Conservation (phyloP, 2,329 filamentous ascomycete genomes). For the Epichloe amarillans region DNA sequence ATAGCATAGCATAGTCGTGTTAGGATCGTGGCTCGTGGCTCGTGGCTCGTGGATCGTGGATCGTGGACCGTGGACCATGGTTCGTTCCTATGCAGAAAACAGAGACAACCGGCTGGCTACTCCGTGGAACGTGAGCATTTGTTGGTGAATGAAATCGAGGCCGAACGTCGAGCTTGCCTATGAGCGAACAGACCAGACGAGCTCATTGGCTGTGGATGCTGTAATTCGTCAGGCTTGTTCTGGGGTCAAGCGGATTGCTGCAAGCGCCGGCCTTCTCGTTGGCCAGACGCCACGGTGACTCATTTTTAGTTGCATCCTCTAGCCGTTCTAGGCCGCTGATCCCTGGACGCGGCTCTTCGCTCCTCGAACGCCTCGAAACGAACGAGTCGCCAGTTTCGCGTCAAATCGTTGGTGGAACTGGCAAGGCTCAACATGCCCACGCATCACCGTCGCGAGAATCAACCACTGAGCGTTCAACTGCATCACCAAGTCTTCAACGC, state of each 20-base stretch:
- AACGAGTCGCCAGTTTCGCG: neutral
- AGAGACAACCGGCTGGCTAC: neutral
- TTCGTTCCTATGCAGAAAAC: neutral
- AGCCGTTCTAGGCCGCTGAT: neutral
- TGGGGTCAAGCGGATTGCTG: constrained; percentile 16
- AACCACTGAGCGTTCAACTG: neutral
- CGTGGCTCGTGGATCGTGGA: neutral
- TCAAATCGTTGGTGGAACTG: neutral
- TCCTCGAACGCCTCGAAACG: neutral
- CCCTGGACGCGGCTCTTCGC: neutral
- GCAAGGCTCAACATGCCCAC: neutral
- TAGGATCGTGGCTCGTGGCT: neutral
- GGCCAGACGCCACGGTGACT: constrained; percentile 19
- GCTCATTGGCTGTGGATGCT: neutral
- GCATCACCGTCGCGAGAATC: neutral
- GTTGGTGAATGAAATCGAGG: no score
- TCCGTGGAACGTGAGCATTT: no score
- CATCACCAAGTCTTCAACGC: neutral
- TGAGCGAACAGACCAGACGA: neutral
- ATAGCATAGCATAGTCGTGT: neutral
- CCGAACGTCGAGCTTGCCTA: neutral
- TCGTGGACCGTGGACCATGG: neutral
- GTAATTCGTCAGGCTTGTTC: constrained; percentile 6
- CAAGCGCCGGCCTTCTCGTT: constrained; percentile 18
- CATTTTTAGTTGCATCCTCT: constrained; percentile 17